Percentiles rank a stretch among this genome's conserved stretches.
Evolutionary conservation across 257 asterid species (phyloP).

Genomic region (Haberlea rhodopensis): DNA sequence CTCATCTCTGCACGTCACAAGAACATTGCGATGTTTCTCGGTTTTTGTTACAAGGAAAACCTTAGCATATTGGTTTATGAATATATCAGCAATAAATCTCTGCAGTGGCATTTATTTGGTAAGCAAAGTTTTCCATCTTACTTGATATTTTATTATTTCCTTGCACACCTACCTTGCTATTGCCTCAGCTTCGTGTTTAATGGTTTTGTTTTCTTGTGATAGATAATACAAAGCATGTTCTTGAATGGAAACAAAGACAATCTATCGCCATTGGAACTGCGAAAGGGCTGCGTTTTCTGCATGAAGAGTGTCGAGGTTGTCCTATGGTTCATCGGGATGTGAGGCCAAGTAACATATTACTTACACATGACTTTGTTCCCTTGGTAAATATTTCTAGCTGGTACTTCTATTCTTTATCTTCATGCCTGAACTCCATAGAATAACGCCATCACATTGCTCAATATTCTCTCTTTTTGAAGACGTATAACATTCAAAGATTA

Average conservation of each 20-base stretch:
- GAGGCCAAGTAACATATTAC: slow-evolving; percentile 64
- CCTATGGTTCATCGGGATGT: slow-evolving; percentile 61
- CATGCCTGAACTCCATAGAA: background rate
- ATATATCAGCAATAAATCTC: slow-evolving; percentile 55
- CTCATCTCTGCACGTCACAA: slow-evolving; percentile 56
- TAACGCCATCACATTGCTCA: background rate
- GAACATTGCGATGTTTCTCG: slow-evolving; percentile 65
- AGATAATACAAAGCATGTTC: slow-evolving; percentile 42
- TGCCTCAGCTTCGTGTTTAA: background rate
- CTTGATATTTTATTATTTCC: background rate
- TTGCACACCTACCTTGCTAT: background rate
- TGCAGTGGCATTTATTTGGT: slow-evolving; percentile 80
- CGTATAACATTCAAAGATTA: background rate
- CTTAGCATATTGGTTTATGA: slow-evolving; percentile 55
- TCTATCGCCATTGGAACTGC: slow-evolving; percentile 74
- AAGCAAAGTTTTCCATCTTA: slow-evolving; percentile 14
- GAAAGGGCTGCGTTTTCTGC: slow-evolving; percentile 67
- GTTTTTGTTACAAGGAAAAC: slow-evolving; percentile 55
- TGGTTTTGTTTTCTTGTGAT: slow-evolving; percentile 21
- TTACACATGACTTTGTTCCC: slow-evolving; percentile 58
- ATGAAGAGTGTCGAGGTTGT: slow-evolving; percentile 70
- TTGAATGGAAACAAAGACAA: slow-evolving; percentile 62
- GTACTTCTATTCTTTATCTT: background rate
- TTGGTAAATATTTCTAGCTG: slow-evolving; percentile 40
- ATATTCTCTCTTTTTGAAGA: background rate